Evolutionary conservation across 352 stramenopile genomes (phyloP), one percentile per base, ranked within the genome.

Genomic region (Globisporangium cederbergense): DNA sequence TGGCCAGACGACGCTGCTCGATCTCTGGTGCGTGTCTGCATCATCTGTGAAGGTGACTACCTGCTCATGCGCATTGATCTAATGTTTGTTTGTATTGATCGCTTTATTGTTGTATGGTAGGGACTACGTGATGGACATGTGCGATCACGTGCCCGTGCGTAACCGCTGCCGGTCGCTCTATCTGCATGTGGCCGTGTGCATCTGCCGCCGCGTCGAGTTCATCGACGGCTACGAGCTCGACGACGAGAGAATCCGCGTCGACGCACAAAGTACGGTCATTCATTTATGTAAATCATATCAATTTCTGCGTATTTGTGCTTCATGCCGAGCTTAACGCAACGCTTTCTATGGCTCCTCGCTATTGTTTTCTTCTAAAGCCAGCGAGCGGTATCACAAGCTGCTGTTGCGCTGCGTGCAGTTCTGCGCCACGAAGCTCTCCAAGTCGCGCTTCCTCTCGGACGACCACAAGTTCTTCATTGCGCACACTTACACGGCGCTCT

Each of bases 51-150:
- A 40, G 7, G 34, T 40, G 34, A 40, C 22, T 25, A 1, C 22
- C 34, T 52, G 18, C 20, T 52, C 20, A 52, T 32, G n/a, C 34
- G 11, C 34, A 45, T 40, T 45, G 9, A 45, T 18, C 38, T 45
- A 45, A 18, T 45, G 13, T 13, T 18, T 7, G 14, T 46, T 60
- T 42, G 58, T 57, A 22, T 57, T 3, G 11, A 42, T 55, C 28
- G 20, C 28, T 49, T 47, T 34, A 4, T 25, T 63, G 47, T 61
- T 46, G 7, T 3, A 22, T 20, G 45, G 22, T 58, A 88, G 79
- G 81, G 78, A 83, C 54, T 93, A 91, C 60, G 66, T 92, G 32
- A 81, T 95, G 72, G 84, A 95, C 64, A 90, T 92, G 79, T 83
- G 83, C 47, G 84, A 95, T 38, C 73, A 81, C 32, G 81, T 95